Base-by-base conservation (phyloP, 305 asterid genomes). In the Fraxinus albicans region DNA sequence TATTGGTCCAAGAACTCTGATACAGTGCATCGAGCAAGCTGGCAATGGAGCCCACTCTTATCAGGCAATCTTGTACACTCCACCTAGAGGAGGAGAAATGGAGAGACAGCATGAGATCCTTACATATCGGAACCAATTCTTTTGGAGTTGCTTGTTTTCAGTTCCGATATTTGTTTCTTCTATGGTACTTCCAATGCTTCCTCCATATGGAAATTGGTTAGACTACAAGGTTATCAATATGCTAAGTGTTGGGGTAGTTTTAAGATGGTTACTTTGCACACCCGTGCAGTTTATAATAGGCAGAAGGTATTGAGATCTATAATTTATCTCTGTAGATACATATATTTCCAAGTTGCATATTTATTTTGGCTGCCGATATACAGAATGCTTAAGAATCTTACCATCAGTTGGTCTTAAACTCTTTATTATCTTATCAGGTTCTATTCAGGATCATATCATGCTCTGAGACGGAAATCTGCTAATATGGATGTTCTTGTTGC, bases 401-500 rank as follows among this genome's bases (percentile, higher is more conserved):
- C 81, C n/a, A n/a, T 81, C 27, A 47, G 67, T 78, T 74, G 78
- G 87, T 82, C 84, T 77, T 85, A 72, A 86, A 70, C 10, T 70
- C 17, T 70, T 65, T 23, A 65, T 86, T 58, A 85, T 87, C 76
- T 82, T 76, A 69, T 73, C 93, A 96, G 98, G 95, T 96, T 96
- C 88, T 96, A 96, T 90, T 92, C 89, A 38, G 99, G 98, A 87
- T 91, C 99, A 72, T 96, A 94, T 89, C 90, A 93, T 89, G 97
- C 99, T 65, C 90, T 96, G 84, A 89, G 84, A 84, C 90, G 97
- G 82, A 91, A 88, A 88, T 93, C 99, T 80, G 92, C 99, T 82
- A 96, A 96, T 89, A 96, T 96, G 99, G 99, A 96, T 88, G 99
- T 96, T 89, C 91, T 96, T 86, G 98, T 96, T 88, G 98, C 98